Base-by-base conservation (phyloP, 257 asterid species). In the Lantana camara region DNA sequence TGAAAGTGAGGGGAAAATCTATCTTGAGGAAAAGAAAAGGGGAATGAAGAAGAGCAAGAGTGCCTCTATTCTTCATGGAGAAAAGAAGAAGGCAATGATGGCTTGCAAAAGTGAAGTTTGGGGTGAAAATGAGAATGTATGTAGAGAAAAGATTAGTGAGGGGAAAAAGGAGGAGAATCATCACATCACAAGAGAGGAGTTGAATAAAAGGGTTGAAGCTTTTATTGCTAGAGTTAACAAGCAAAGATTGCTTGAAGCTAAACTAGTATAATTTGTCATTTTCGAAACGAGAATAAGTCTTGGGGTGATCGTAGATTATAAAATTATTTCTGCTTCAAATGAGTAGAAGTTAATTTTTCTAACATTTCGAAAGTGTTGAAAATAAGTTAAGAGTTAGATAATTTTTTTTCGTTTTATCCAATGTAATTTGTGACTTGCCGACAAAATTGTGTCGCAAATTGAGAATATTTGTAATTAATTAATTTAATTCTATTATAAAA, bases 141-240 rank as follows among this genome's bases (percentile, higher is more conserved):
- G 52, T 24, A 37, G n/a, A 24, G 54, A 32, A 37, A 50, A 52
- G 34, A 16, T 27, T 47, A 57, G n/a, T n/a, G n/a, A 56, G 27
- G 48, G 21, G 17, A 20, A 19, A 34, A 46, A 64, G 16, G 50
- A 58, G 16, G 71, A 63, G 53, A 16, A 46, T 15, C 57, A 29
- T 63, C 11, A 40, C 15, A 45, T 72, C 3, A 57, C 73, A 27
- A 50, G 23, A n/a, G 73, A 73, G 15, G 77, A 66, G 64, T 46
- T 73, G 64, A 73, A 73, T 67, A 30, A 68, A 60, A 73, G 77
- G 37, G 77, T 73, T 7, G 77, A 73, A 44, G 77, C 64, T 60
- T 73, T 73, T 46, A 73, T 73, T 66, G 73, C 73, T 51, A 73
- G 69, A 38, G 73, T 73, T 34, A 73, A 73, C 63, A 73, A 51